Evolutionary conservation across 1,284 basidiomycete species (phyloP), one percentile per base, ranked within the genome.

Genomic region (Sporisorium scitamineum): DNA sequence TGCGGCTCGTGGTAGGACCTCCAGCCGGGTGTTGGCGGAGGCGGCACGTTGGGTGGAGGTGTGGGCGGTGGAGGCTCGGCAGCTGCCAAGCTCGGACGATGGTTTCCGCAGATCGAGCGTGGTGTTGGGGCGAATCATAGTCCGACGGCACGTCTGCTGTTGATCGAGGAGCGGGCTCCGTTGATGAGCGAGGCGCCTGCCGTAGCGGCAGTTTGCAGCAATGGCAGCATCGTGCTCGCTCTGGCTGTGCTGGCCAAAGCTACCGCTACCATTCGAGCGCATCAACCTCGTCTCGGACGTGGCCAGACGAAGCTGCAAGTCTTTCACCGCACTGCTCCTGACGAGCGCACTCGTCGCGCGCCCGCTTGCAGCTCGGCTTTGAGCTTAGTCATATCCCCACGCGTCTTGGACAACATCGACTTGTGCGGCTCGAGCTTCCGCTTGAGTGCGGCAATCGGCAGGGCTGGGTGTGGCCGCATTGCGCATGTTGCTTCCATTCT

Each of bases 11-110:
- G 10, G 29, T 20, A 8, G 61, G 14, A 2, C n/a, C 60, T 24
- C 57, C 61, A 3, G 64, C 45, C 1, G 81, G n/a, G 80, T 14
- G 79, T 79, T 3, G 81, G 80, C 5, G 94, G 94, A 11, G 93
- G 93, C 9, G 94, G 94, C 50, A 94, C 89, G 27, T 92, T 91
- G 3, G 94, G 94, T 24, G 94, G 93, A 1, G 94, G 94, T 0
- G 92, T 93, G 0, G 92, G 92, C 24, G 94, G 94, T 26, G 94
- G 94, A 27, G 93, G 89, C 85, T 95, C 94, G 78, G 90, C 88
- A 14, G 56, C 24, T 5, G 58, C 66, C 42, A 65, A 18, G 53
- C 74, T 72, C 10, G 74, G 68, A 13, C 72, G 67, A 13, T 70
- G 68, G 18, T 48, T 56, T 18, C n/a, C 64, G 60, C 39, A 70